Evolutionary conservation across 257 asterid genomes (phyloP).

Genomic region (Solanum dulcamara): DNA sequence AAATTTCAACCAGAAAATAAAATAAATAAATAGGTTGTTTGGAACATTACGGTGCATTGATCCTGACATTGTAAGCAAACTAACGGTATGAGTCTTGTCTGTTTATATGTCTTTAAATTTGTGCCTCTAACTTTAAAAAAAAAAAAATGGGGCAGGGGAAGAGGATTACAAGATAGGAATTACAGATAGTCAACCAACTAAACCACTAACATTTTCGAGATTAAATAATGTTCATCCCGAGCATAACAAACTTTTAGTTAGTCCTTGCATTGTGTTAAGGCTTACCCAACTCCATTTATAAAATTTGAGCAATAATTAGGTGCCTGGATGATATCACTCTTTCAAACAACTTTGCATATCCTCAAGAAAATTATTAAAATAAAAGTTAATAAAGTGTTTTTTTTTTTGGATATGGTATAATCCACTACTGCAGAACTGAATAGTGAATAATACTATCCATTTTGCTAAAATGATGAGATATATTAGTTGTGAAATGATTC

Average conservation of each 20-base stretch:
- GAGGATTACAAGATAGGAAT: too few relatives aligned
- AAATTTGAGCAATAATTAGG: not conserved
- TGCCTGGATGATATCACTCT: not conserved
- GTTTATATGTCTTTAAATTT: too few relatives aligned
- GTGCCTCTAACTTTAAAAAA: too few relatives aligned
- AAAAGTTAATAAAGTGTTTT: not conserved
- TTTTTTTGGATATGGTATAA: not conserved
- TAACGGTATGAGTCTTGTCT: not conserved
- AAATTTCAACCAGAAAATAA: not conserved
- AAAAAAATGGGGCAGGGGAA: too few relatives aligned
- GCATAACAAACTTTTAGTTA: not conserved
- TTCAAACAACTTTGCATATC: not conserved
- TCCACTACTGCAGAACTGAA: not conserved
- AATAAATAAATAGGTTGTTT: not conserved
- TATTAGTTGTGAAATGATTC: not conserved
- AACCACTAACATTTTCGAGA: too few relatives aligned
- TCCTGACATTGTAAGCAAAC: not conserved
- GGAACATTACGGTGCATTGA: not conserved
- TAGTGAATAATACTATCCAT: not conserved
- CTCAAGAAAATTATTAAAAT: not conserved
- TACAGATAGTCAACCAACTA: too few relatives aligned
- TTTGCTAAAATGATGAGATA: not conserved
- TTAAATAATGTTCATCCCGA: not conserved
- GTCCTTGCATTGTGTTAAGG: not conserved
- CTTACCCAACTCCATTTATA: too few relatives aligned